Base-by-base conservation (phyloP, 108 stramenopile genomes). In the Nitzschia putrida region DNA sequence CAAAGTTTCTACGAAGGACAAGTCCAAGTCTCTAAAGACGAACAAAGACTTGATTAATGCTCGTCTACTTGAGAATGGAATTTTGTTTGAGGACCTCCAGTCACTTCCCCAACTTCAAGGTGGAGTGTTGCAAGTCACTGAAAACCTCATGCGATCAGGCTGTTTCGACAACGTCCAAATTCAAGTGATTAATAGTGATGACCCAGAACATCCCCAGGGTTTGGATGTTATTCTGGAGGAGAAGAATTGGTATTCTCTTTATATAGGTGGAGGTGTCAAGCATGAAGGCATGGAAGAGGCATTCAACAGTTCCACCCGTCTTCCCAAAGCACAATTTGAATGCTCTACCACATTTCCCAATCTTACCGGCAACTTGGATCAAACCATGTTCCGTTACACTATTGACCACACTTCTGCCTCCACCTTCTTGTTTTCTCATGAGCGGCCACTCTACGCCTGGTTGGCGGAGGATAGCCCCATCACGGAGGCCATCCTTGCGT, bases 261-360 rank as follows among this genome's bases (percentile, higher is more conserved):
- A 91, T 56, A 77, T 89, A 22, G 93, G 93, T n/a, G 92, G 88
- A 11, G 89, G 89, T 3, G 57, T 94, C 47, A 88, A 90, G 66
- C 74, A 86, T 44, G 88, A 91, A 49, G 83, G 81, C 57, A 69
- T 83, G 29, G 67, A 69, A 54, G 71, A 66, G 22, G 37, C 57
- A 8, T 41, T 65, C 22, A 60, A 63, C 23, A 43, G 51, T 53
- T 44, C 24, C 42, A 64, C 75, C 23, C 66, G 64, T 24, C 39
- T 90, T 1, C 89, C 89, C 64, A 89, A 86, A 65, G 76, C 90
- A 14, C 89, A 94, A 79, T 85, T 91, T 54, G 92, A 93, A 81
- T 79, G 78, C 12, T 75, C 80, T 9, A 77, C 73, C 1, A 86
- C 86, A 0, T 63, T 91, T 22, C 69, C 75, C 21, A 94, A 94